Evolutionary conservation across 306 rosid genomes (phyloP).

Genomic region (Cucurbita pepo): DNA sequence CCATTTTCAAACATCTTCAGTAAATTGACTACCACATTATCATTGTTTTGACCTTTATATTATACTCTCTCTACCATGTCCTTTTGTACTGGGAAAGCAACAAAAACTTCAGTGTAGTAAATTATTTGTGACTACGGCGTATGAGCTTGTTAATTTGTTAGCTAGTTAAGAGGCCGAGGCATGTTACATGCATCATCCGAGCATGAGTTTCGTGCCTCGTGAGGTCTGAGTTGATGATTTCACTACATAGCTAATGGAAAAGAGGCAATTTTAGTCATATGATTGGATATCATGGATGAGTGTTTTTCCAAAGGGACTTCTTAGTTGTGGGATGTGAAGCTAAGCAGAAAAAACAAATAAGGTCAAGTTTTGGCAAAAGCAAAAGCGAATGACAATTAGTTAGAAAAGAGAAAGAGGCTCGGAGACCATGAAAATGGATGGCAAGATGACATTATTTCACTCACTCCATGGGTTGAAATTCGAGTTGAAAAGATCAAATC

Average conservation of each 20-base stretch:
- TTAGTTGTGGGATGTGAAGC: not conserved
- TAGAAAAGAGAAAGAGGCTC: not conserved
- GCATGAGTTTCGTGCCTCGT: not conserved
- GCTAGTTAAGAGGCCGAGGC: not conserved
- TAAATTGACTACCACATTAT: not conserved
- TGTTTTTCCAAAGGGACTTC: not conserved
- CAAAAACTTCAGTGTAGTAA: not conserved
- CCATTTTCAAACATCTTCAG: not conserved
- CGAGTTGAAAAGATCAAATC: slow-evolving; percentile 17
- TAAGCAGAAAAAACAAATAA: too few relatives aligned
- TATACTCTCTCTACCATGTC: not conserved
- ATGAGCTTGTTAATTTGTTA: not conserved
- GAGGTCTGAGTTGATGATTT: not conserved
- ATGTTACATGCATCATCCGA: not conserved
- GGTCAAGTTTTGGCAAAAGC: not conserved
- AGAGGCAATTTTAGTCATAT: not conserved
- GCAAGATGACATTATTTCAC: not conserved
- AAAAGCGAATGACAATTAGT: not conserved
- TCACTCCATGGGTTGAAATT: not conserved
- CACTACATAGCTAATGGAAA: not conserved
- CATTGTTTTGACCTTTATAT: not conserved
- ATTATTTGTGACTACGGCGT: not conserved
- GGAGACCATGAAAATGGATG: not conserved
- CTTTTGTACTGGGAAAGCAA: not conserved
- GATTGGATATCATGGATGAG: not conserved